phyloP scores from a whole-genome alignment of 305 asterid genomes.

The Fraxinus baroniana region DNA sequence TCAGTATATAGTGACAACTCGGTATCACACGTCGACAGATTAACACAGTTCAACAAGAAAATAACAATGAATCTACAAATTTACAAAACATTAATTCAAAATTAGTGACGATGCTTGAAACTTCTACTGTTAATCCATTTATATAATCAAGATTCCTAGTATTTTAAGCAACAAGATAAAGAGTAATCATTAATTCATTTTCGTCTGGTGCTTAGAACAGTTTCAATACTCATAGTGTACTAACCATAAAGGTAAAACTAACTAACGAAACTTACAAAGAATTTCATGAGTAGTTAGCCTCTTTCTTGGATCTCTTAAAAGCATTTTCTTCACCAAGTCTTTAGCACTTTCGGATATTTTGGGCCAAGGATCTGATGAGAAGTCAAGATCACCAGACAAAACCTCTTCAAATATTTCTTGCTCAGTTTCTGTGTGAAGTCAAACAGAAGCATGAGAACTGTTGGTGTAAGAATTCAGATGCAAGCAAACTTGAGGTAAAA shows the following conservation, averaged over 20 bases:
- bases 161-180: not conserved
- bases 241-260: not conserved
- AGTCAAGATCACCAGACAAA: conserved; percentile 73
- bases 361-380: conserved; percentile 84
- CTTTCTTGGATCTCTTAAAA: conserved; percentile 63
- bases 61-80: not conserved
- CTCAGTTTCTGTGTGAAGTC: conserved; percentile 48
- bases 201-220: not conserved
- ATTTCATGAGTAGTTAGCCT: conserved; percentile 80
- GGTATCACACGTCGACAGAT: not conserved
- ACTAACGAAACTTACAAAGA: conserved; percentile 49
- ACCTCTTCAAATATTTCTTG: conserved; percentile 73
- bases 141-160: not conserved
- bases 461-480: not conserved
- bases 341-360: conserved; percentile 71
- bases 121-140: not conserved
- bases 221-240: not conserved
- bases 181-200: not conserved
- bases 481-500: not conserved
- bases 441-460: not conserved
- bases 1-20: not conserved
- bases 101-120: not conserved
- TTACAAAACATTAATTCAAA: not conserved
- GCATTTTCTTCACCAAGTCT: conserved; percentile 78
- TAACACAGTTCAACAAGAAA: not conserved